phyloP scores from a whole-genome alignment of 768 basidiomycete species.

The Hydnum rufescens region DNA sequence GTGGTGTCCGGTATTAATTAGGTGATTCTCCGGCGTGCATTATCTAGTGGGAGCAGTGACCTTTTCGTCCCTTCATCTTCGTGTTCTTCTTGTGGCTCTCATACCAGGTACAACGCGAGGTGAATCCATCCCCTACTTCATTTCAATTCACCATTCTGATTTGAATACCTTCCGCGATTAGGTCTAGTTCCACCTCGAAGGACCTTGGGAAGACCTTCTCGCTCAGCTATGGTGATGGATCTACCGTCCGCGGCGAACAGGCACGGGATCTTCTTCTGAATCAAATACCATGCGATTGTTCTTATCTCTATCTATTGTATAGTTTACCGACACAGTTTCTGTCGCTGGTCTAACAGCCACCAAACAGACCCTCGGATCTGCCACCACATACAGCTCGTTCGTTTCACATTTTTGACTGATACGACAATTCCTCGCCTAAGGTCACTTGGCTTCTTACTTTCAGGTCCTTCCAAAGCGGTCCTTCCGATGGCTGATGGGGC shows the following conservation, averaged over 20 bases:
- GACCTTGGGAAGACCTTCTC: slow-evolving; percentile 18
- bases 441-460: background rate
- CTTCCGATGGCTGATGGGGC: slow-evolving; percentile 26
- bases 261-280: too few relatives aligned
- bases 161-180: background rate
- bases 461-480: slow-evolving; percentile 10
- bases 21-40: too few relatives aligned
- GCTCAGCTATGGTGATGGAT: slow-evolving; percentile 25
- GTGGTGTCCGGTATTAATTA: background rate
- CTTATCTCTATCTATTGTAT: too few relatives aligned
- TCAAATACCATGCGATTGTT: too few relatives aligned
- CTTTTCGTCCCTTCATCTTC: background rate
- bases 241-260: slow-evolving; percentile 20
- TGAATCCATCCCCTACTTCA: background rate
- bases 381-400: slow-evolving; percentile 20
- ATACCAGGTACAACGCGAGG: background rate
- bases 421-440: background rate
- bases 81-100: background rate
- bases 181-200: slow-evolving; percentile 18
- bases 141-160: background rate
- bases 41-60: background rate
- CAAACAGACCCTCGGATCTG: slow-evolving; percentile 27
- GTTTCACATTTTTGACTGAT: background rate
- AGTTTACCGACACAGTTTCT: slow-evolving; percentile 30
- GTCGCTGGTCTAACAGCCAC: slow-evolving; percentile 26